Conservation (phyloP, 1,284 basidiomycete genomes). For the Ganoderma boninense region DNA sequence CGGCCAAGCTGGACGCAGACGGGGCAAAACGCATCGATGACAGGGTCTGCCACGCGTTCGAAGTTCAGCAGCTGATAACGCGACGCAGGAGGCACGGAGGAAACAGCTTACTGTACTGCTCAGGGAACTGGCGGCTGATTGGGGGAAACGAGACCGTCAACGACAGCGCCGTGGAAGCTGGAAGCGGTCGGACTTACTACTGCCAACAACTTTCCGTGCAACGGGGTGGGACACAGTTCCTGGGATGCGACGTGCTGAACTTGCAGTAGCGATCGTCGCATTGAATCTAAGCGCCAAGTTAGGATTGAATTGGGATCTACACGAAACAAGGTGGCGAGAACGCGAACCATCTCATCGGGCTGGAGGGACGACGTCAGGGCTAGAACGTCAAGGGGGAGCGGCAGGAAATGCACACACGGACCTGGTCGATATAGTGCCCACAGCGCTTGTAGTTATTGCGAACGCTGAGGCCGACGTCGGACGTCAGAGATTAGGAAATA, state of each 20-base stretch:
- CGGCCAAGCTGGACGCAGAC: constrained; percentile 42
- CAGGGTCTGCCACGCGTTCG: constrained; percentile 46
- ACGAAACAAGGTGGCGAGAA: constrained; percentile 25
- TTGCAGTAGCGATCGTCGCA: constrained; percentile 73
- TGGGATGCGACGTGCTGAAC: constrained; percentile 72
- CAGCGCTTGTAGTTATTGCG: constrained; percentile 65
- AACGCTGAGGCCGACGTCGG: constrained; percentile 48
- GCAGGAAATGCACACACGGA: constrained; percentile 43
- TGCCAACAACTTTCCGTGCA: constrained; percentile 79
- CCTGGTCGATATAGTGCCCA: constrained; percentile 62
- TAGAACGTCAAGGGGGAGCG: constrained; percentile 15
- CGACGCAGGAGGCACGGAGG: constrained; percentile 9
- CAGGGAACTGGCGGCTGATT: constrained; percentile 71
- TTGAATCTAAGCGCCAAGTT: constrained; percentile 49
- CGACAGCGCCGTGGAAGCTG: background rate
- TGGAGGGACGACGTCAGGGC: constrained; percentile 40
- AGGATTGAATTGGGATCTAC: constrained; percentile 35
- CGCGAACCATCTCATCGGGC: constrained; percentile 65
- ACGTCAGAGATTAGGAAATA: constrained; percentile 21
- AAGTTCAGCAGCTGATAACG: constrained; percentile 23
- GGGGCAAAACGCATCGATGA: constrained; percentile 54
- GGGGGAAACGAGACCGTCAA: constrained; percentile 31
- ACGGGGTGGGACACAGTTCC: constrained; percentile 60
- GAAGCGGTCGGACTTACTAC: constrained; percentile 58
- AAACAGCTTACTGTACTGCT: constrained; percentile 60